Evolutionary conservation across 2,329 filamentous ascomycete species (phyloP).

Genomic region (Didymella sp.): DNA sequence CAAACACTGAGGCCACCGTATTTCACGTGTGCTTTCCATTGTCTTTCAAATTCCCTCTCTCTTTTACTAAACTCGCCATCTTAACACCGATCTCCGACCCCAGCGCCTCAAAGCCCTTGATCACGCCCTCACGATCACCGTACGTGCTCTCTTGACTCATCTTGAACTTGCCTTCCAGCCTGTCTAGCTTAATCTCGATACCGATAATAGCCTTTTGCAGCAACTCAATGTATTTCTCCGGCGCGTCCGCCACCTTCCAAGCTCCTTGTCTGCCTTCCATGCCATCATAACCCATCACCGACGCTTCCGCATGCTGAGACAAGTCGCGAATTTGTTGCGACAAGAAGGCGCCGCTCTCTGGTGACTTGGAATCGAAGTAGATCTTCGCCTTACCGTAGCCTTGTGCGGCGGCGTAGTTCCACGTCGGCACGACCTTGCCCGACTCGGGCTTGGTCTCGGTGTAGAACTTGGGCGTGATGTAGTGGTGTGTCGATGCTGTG

Average conservation of each 20-base stretch:
- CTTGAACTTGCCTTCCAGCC: conserved; percentile 39
- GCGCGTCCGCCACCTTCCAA: conserved; percentile 67
- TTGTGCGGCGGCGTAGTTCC: conserved; percentile 73
- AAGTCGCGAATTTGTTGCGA: conserved; percentile 62
- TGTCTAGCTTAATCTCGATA: conserved; percentile 33
- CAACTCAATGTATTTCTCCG: conserved; percentile 60
- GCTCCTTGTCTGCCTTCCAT: conserved; percentile 37
- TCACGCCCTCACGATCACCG: conserved; percentile 56
- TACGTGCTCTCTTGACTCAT: conserved; percentile 34
- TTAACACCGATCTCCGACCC: conserved; percentile 47
- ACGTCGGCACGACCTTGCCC: conserved; percentile 73
- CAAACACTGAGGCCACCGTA: no score
- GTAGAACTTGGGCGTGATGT: conserved; percentile 71
- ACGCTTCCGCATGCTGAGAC: conserved; percentile 58
- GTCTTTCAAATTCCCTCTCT: conserved; percentile 23
- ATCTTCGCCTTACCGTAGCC: conserved; percentile 66
- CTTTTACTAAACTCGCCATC: conserved; percentile 44
- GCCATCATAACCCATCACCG: conserved; percentile 63
- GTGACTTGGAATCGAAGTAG: conserved; percentile 59
- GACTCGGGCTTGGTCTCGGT: conserved; percentile 67
- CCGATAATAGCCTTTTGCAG: conserved; percentile 36
- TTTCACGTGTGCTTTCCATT: no score
- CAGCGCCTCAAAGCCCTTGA: conserved; percentile 61
- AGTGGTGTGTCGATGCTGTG: conserved; percentile 65
- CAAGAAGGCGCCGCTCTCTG: conserved; percentile 59